Conservation (phyloP, 2,329 filamentous ascomycete species). For the Alternaria longipes region DNA sequence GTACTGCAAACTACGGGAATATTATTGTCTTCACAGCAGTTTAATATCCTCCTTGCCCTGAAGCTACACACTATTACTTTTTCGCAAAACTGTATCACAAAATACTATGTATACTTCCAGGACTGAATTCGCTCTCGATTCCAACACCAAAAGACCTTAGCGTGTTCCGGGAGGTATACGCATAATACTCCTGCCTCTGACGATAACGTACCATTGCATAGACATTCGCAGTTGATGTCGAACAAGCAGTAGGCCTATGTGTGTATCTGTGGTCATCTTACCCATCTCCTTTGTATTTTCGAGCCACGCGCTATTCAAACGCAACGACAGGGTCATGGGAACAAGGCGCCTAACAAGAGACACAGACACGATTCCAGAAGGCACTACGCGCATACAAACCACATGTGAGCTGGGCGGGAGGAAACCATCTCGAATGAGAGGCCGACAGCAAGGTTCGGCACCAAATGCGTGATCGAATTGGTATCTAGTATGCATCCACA, state of each 20-base stretch:
- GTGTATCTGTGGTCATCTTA: neutral
- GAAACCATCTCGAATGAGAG: neutral
- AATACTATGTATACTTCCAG: too few species aligned
- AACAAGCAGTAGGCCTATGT: neutral
- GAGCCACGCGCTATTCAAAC: too few species aligned
- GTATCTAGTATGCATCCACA: slow-evolving; percentile 26
- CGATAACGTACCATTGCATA: neutral
- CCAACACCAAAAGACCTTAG: too few species aligned
- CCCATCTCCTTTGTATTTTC: too few species aligned
- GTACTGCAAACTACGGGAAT: too few species aligned
- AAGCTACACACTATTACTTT: too few species aligned
- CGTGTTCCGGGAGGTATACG: too few species aligned
- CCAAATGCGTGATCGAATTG: slow-evolving; percentile 23
- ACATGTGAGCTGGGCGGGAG: neutral
- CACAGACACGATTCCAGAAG: neutral
- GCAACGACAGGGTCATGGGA: neutral
- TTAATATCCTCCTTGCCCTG: too few species aligned
- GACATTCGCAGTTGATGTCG: neutral
- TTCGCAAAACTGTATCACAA: too few species aligned
- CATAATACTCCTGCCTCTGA: too few species aligned
- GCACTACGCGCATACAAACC: neutral
- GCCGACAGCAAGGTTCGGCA: neutral
- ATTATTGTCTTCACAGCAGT: too few species aligned
- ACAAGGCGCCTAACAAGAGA: neutral
- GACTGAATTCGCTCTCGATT: too few species aligned